phyloP scores from a whole-genome alignment of 2,329 filamentous ascomycete species.

The Diaporthe vaccinii region DNA sequence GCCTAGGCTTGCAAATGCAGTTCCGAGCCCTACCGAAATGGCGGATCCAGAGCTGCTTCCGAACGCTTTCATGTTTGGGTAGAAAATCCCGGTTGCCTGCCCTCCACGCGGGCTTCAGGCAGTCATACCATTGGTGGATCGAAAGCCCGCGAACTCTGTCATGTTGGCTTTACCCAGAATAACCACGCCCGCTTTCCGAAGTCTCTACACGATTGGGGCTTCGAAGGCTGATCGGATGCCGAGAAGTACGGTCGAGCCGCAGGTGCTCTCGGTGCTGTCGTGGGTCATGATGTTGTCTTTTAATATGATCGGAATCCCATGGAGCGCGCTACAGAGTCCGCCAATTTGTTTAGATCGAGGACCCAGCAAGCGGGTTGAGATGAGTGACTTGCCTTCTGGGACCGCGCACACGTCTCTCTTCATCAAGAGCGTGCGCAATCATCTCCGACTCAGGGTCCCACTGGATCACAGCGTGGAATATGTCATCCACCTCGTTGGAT shows the following conservation, averaged over 20 bases:
- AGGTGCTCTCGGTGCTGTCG: conserved; percentile 72
- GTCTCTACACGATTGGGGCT: conserved; percentile 69
- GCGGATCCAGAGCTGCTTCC: conserved; percentile 73
- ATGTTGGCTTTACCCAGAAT: conserved; percentile 74
- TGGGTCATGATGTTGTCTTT: conserved; percentile 77
- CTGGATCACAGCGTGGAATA: conserved; percentile 51
- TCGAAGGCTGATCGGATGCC: conserved; percentile 70
- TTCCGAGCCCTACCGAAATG: conserved; percentile 70
- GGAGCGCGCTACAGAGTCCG: conserved; percentile 54
- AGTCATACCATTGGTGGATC: conserved; percentile 68
- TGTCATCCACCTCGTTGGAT: conserved; percentile 51
- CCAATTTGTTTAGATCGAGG: background rate
- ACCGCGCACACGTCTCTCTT: conserved; percentile 43
- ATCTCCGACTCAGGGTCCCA: conserved; percentile 55
- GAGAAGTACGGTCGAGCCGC: conserved; percentile 74
- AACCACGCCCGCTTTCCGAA: conserved; percentile 48
- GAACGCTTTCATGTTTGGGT: conserved; percentile 69
- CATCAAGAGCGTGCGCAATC: conserved; percentile 54
- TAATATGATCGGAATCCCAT: conserved; percentile 75
- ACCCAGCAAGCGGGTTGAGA: accelerated
- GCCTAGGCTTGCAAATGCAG: conserved; percentile 70
- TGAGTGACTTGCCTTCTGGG: conserved; percentile 48
- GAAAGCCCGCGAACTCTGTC: conserved; percentile 74
- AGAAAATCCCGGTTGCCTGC: conserved; percentile 72
- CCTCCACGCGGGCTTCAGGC: conserved; percentile 76